Conservation (phyloP, 75 land plant genomes). For the Ceratopteris richardii region DNA sequence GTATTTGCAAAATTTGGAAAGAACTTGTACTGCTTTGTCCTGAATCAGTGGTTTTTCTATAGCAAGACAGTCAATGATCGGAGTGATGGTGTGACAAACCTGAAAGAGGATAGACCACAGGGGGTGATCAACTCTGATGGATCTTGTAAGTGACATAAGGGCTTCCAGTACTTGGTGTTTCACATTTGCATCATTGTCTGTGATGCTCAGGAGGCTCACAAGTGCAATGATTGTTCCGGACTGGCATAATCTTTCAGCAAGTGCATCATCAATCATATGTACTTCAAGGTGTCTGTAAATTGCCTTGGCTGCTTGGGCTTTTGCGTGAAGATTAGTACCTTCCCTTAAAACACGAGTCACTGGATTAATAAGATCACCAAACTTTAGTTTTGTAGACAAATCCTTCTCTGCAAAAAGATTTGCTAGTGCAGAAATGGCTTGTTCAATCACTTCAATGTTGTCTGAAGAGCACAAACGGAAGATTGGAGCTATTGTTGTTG, state of each 20-base stretch:
- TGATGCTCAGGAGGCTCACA: slow-evolving; percentile 19
- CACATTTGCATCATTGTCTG: slow-evolving; percentile 12
- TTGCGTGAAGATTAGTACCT: slow-evolving; percentile 32
- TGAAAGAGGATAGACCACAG: slow-evolving; percentile 33
- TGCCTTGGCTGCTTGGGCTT: slow-evolving; percentile 36
- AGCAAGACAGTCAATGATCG: slow-evolving; percentile 31
- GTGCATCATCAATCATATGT: slow-evolving; percentile 25
- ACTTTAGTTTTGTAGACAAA: slow-evolving; percentile 29
- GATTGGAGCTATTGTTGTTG: slow-evolving; percentile 27
- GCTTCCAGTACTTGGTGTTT: slow-evolving; percentile 36
- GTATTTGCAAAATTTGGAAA: slow-evolving; percentile 35
- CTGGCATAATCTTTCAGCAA: slow-evolving; percentile 28
- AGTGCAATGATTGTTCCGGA: slow-evolving; percentile 35
- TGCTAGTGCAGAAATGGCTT: slow-evolving; percentile 34
- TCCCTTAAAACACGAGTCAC: slow-evolving; percentile 33
- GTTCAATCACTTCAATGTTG: slow-evolving; percentile 27
- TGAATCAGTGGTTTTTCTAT: slow-evolving; percentile 18
- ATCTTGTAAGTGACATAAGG: slow-evolving; percentile 26
- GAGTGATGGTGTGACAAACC: slow-evolving; percentile 26
- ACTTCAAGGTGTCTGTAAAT: slow-evolving; percentile 23
- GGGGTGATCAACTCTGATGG: slow-evolving; percentile 28
- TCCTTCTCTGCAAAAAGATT: slow-evolving; percentile 35
- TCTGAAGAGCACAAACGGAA: slow-evolving; percentile 25
- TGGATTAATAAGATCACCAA: slow-evolving; percentile 31
- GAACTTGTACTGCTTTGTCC: slow-evolving; percentile 40